Evolutionary conservation across 306 rosid genomes (phyloP).

Genomic region (Cyamopsis tetragonoloba): DNA sequence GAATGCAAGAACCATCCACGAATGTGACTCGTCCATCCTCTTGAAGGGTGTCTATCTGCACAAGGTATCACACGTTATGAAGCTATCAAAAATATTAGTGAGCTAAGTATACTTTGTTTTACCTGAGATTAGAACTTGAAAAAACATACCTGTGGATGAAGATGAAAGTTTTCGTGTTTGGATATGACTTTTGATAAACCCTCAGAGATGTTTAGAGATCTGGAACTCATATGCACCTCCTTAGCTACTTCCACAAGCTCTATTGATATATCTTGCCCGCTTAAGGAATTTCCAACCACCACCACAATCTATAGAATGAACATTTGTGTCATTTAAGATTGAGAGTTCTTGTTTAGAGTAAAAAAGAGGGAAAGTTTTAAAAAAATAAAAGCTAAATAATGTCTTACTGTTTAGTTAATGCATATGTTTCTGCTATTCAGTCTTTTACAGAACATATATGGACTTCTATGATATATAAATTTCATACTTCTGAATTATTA

Average conservation of each 20-base stretch:
- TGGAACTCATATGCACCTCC: conserved; percentile 68
- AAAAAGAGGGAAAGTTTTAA: background rate
- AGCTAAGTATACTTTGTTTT: background rate
- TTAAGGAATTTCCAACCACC: conserved; percentile 77
- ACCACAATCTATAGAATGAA: conserved; percentile 57
- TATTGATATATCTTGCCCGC: conserved; percentile 88
- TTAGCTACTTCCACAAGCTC: conserved; percentile 75
- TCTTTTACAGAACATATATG: background rate
- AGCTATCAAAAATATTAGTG: background rate
- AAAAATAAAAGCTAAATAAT: conserved; percentile 21
- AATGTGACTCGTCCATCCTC: conserved; percentile 77
- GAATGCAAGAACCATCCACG: conserved; percentile 59
- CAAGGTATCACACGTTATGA: background rate
- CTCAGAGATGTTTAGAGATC: conserved; percentile 51
- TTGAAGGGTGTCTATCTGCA: conserved; percentile 75
- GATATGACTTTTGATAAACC: conserved; percentile 81
- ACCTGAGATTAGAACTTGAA: background rate
- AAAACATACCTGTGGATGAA: conserved; percentile 63
- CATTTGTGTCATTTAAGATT: background rate
- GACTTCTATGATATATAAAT: background rate
- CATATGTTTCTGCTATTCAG: background rate
- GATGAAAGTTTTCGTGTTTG: conserved; percentile 61
- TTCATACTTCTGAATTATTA: background rate
- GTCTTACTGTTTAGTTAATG: background rate
- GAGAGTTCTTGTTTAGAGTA: background rate